Percentiles rank a stretch among this genome's conserved stretches.
These are phyloP conservation scores for Betula pendula DNA, from an alignment of 306 rosid genomes.

Conservation along the genomic window DNA sequence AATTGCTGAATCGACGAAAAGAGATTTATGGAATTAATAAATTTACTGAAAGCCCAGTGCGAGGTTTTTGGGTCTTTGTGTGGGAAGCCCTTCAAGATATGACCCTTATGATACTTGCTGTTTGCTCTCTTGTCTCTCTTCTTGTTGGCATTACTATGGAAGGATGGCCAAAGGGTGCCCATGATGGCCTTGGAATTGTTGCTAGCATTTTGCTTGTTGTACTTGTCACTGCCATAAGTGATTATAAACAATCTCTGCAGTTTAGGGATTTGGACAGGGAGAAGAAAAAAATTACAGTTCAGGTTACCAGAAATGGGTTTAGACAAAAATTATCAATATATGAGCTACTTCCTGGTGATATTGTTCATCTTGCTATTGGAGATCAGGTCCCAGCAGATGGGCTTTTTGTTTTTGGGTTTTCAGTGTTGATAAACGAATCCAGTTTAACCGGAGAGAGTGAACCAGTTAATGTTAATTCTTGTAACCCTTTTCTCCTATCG, in stretches of 20 bases:
- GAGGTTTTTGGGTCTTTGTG: conserved; percentile 80
- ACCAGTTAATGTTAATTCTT: conserved; percentile 64
- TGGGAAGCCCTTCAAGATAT: conserved; percentile 99
- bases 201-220: conserved; percentile 98
- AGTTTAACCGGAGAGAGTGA: conserved; percentile 99
- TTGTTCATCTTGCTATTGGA: conserved; percentile 88
- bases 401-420: conserved; percentile 80
- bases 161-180: conserved; percentile 99
- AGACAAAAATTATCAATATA: conserved; percentile 94
- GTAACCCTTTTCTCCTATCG: conserved; percentile 83
- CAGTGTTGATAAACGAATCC: conserved; percentile 86
- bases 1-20: conserved; percentile 61
- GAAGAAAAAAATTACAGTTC: conserved; percentile 85
- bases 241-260: conserved; percentile 91
- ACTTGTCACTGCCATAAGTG: conserved; percentile 92
- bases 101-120: conserved; percentile 88
- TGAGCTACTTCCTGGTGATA: conserved; percentile 92
- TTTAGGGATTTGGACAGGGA: conserved; percentile 96
- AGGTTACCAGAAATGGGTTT: conserved; percentile 75
- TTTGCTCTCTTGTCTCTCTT: conserved; percentile 81
- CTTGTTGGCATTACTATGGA: conserved; percentile 80
- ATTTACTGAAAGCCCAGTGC: conserved; percentile 75
- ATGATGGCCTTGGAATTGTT: conserved; percentile 98
- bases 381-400: conserved; percentile 99
- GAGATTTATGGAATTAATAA: conserved; percentile 80